Conservation (phyloP, 1,139 yeast species). For the Hyphopichia fennica region DNA sequence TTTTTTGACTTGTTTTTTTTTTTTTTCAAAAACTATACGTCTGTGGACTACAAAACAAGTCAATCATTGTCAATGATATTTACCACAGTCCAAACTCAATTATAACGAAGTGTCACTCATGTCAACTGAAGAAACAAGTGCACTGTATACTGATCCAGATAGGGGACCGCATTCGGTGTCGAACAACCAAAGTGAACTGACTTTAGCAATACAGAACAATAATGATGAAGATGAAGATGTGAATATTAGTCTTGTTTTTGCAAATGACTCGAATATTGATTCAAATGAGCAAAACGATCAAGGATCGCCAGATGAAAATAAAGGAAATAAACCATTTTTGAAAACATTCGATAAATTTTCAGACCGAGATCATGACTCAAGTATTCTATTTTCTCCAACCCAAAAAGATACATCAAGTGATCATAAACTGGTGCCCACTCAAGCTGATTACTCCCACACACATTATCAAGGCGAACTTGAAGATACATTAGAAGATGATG, state of each 20-base stretch:
- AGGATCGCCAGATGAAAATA: too few species aligned
- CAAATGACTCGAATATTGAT: neutral
- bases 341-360: neutral
- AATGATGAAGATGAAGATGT: neutral
- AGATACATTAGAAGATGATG: neutral
- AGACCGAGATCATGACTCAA: neutral
- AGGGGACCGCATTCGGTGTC: neutral
- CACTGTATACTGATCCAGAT: neutral
- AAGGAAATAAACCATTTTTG: neutral
- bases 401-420: neutral
- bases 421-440: neutral
- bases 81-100: neutral
- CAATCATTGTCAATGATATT: neutral
- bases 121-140: conserved; percentile 1
- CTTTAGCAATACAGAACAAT: neutral
- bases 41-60: neutral
- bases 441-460: neutral
- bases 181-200: neutral
- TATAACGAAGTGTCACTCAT: neutral
- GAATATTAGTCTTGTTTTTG: conserved; percentile 4
- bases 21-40: neutral
- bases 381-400: neutral
- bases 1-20: neutral
- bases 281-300: too few species aligned
- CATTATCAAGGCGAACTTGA: neutral